These are phyloP conservation scores for Cladosporium cucumerinum DNA, from an alignment of 2,329 filamentous ascomycete species.

Conservation along the genomic window DNA sequence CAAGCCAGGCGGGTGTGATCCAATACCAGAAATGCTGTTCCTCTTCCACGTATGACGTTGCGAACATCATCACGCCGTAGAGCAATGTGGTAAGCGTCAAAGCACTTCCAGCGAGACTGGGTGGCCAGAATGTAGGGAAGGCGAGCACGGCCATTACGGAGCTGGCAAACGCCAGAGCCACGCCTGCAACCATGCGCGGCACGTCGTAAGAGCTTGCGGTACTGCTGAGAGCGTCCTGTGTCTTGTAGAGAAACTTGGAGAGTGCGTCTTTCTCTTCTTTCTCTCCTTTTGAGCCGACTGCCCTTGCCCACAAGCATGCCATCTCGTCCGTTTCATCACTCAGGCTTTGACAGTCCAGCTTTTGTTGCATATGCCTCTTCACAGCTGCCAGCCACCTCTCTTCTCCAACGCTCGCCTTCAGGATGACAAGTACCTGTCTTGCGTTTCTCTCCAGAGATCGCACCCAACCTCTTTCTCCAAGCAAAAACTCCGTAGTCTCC, in stretches of 20 bases:
- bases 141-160: conserved; percentile 37
- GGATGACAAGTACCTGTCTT: conserved; percentile 72
- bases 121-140: conserved; percentile 30
- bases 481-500: conserved; percentile 53
- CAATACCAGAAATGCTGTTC: conserved; percentile 99
- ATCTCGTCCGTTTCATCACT: conserved; percentile 21
- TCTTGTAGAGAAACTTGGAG: conserved; percentile 61
- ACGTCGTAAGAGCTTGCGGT: conserved; percentile 92
- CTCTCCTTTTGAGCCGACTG: conserved; percentile 23
- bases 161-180: conserved; percentile 41
- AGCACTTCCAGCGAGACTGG: conserved; percentile 46
- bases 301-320: conserved; percentile 21
- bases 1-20: conserved; percentile 67
- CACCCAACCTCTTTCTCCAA: conserved; percentile 37
- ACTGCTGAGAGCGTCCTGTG: conserved; percentile 78
- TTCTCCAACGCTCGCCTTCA: conserved; percentile 65
- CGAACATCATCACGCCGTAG: conserved; percentile 92
- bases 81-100: conserved; percentile 37
- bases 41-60: conserved; percentile 95
- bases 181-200: conserved; percentile 53
- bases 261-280: conserved; percentile 4
- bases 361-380: not conserved
- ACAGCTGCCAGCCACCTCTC: conserved; percentile 13
- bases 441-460: conserved; percentile 55
- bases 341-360: conserved; percentile 2